phyloP scores from a whole-genome alignment of 1,284 basidiomycete species.

The Tilletia caries region DNA sequence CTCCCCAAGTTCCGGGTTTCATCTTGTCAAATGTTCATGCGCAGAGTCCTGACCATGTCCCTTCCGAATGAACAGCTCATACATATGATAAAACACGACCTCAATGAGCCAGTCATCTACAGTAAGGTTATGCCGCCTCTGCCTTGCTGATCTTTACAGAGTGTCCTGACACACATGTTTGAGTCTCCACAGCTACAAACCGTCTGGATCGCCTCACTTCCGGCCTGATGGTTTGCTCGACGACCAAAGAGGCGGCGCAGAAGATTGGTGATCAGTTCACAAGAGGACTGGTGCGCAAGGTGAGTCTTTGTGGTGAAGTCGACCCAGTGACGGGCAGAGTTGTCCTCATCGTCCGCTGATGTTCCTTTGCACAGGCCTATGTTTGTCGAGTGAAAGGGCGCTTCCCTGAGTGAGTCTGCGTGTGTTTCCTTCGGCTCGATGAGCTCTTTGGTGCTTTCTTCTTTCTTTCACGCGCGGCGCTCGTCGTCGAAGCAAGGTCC shows the following conservation, averaged over 20 bases:
- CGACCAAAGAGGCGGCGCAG: conserved; percentile 70
- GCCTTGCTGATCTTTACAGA: neutral
- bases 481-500: no score
- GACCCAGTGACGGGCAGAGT: no score
- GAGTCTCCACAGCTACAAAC: conserved; percentile 67
- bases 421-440: conserved; percentile 76
- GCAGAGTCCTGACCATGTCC: no score
- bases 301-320: conserved; percentile 55
- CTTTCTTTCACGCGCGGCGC: no score
- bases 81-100: conserved; percentile 79
- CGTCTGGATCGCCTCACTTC: conserved; percentile 90
- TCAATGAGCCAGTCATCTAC: conserved; percentile 76
- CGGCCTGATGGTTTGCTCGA: conserved; percentile 89
- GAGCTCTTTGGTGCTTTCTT: no score
- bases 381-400: conserved; percentile 36
- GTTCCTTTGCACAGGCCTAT: conserved; percentile 23
- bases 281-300: conserved; percentile 67
- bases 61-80: conserved; percentile 58
- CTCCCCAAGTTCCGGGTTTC: neutral
- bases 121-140: conserved; percentile 60
- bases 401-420: conserved; percentile 21
- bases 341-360: no score
- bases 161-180: neutral
- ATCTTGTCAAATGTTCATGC: conserved; percentile 32
- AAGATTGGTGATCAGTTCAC: conserved; percentile 59